Evolutionary conservation across 352 stramenopile genomes (phyloP).

Genomic region (Globisporangium carolinianum): DNA sequence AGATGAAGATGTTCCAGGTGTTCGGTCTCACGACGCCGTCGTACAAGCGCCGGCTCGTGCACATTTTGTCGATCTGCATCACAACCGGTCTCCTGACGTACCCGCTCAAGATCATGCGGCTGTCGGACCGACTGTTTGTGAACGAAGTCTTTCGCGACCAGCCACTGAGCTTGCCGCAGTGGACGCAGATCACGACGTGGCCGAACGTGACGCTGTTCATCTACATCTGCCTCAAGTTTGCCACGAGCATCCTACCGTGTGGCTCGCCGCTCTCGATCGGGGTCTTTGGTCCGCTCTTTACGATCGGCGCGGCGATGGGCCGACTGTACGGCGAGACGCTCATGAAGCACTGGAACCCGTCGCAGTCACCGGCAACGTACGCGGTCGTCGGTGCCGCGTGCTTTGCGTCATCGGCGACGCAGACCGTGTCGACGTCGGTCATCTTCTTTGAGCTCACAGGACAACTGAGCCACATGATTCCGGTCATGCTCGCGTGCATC

Average conservation of each 20-base stretch:
- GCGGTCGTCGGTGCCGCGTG: constrained; percentile 89
- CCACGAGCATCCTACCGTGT: constrained; percentile 59
- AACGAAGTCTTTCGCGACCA: constrained; percentile 78
- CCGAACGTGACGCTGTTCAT: constrained; percentile 54
- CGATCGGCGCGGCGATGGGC: constrained; percentile 68
- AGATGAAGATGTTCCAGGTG: constrained; percentile 44
- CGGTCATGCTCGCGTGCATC: constrained; percentile 76
- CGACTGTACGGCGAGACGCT: constrained; percentile 73
- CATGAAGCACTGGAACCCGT: constrained; percentile 70
- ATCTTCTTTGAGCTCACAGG: constrained; percentile 87
- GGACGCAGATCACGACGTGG: constrained; percentile 55
- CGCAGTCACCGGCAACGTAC: constrained; percentile 75
- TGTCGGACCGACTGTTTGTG: constrained; percentile 62
- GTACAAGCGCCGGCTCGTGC: constrained; percentile 47
- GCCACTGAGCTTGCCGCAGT: constrained; percentile 42
- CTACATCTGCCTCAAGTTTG: constrained; percentile 69
- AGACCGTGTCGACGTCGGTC: constrained; percentile 82
- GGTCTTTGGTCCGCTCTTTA: constrained; percentile 79
- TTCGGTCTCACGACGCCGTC: constrained; percentile 44
- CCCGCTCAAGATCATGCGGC: constrained; percentile 59
- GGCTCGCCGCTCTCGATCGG: constrained; percentile 71
- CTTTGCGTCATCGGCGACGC: constrained; percentile 86
- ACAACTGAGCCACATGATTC: constrained; percentile 77
- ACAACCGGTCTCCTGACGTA: constrained; percentile 56
- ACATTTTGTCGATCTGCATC: constrained; percentile 56